phyloP scores from a whole-genome alignment of 2,329 filamentous ascomycete genomes.

The Hortaea werneckii region DNA sequence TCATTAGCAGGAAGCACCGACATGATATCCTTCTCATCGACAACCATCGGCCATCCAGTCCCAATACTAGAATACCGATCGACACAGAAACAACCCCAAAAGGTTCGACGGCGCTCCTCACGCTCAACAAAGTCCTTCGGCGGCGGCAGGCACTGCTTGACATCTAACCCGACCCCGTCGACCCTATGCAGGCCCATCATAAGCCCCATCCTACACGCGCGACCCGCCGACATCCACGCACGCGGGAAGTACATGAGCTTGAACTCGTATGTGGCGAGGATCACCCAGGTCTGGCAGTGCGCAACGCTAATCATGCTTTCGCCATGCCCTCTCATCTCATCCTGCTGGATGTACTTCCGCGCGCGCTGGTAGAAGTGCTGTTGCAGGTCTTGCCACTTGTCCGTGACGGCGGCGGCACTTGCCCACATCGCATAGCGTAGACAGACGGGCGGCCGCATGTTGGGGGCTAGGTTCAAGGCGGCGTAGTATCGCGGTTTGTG shows the following conservation, averaged over 20 bases:
- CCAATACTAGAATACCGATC: conserved; percentile 93
- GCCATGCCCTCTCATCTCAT: conserved; percentile 86
- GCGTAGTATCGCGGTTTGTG: conserved; percentile 80
- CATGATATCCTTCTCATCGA: conserved; percentile 84
- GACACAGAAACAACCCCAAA: conserved; percentile 87
- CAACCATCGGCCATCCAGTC: conserved; percentile 91
- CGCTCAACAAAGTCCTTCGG: conserved; percentile 88
- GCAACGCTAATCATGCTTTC: conserved; percentile 78
- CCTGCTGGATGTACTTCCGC: conserved; percentile 79
- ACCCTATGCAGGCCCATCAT: conserved; percentile 90
- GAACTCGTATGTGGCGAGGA: conserved; percentile 81
- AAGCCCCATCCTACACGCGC: conserved; percentile 67
- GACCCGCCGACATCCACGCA: conserved; percentile 86
- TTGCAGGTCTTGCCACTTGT: conserved; percentile 70
- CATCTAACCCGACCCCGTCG: conserved; percentile 72
- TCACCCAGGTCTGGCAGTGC: conserved; percentile 74
- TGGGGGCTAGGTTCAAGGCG: conserved; percentile 80
- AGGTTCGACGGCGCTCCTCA: conserved; percentile 83
- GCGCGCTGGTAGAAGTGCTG: conserved; percentile 84
- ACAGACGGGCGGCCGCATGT: conserved; percentile 74
- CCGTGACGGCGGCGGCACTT: conserved; percentile 73
- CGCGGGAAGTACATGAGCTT: conserved; percentile 96
- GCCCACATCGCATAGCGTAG: conserved; percentile 94
- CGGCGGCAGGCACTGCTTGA: conserved; percentile 81
- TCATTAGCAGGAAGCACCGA: conserved; percentile 78